Evolutionary conservation across 1,139 yeast genomes (phyloP).

Genomic region (Eremothecium coryli): DNA sequence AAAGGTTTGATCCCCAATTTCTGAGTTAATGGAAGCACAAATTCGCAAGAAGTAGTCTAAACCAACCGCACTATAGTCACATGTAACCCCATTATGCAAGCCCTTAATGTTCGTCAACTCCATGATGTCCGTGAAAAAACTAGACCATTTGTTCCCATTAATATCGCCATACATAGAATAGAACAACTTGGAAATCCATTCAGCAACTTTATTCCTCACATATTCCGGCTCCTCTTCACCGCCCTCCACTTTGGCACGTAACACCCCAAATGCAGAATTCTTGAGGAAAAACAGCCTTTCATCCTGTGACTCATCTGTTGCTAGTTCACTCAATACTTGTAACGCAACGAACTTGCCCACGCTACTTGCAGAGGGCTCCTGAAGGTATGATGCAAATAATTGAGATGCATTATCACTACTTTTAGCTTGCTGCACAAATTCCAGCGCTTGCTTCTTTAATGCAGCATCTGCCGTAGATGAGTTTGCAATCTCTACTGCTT

Average conservation of each 20-base stretch:
- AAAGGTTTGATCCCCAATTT: conserved; percentile 86
- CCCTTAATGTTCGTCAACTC: conserved; percentile 20
- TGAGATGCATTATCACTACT: conserved; percentile 72
- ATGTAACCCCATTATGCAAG: conserved; percentile 14
- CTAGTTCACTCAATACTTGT: conserved; percentile 67
- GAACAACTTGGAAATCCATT: conserved; percentile 62
- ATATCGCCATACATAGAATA: conserved; percentile 45
- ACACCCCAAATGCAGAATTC: conserved; percentile 36
- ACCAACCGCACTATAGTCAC: conserved; percentile 34
- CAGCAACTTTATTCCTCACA: conserved; percentile 72
- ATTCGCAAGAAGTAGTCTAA: conserved; percentile 73
- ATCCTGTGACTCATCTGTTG: conserved; percentile 28
- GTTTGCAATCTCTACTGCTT: conserved; percentile 86
- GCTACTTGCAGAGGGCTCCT: conserved; percentile 37
- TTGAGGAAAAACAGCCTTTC: conserved; percentile 29
- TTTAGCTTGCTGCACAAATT: conserved; percentile 67
- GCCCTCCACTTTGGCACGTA: conserved; percentile 31
- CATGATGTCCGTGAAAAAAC: conserved; percentile 60
- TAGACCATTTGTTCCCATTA: conserved; percentile 46
- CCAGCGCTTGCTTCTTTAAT: conserved; percentile 75
- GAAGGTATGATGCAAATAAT: conserved; percentile 58
- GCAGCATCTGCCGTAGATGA: conserved; percentile 62
- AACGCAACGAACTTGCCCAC: conserved; percentile 66
- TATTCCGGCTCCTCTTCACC: conserved; percentile 46
- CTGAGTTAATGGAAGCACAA: conserved; percentile 69